Conservation (phyloP, 116 monocot species). For the Zostera marina region DNA sequence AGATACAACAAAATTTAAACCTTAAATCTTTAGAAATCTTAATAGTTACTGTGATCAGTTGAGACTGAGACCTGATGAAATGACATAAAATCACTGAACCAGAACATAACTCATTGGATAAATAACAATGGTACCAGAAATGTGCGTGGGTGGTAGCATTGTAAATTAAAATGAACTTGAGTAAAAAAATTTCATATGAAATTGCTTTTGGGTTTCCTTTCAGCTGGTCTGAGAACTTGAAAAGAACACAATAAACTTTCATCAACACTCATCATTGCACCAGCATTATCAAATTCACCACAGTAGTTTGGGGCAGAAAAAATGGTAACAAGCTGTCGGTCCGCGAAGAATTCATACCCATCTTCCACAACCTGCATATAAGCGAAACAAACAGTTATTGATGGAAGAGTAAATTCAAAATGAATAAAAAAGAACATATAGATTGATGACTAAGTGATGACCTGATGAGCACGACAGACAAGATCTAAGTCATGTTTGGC, state of each 20-base stretch:
- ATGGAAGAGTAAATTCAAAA: background rate
- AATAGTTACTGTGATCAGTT: too few species aligned
- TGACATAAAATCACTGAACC: too few species aligned
- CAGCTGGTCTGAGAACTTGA: constrained; percentile 39
- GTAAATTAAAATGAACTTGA: too few species aligned
- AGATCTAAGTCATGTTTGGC: constrained; percentile 69
- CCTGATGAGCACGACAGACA: constrained; percentile 85
- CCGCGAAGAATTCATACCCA: constrained; percentile 75
- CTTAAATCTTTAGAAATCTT: too few species aligned
- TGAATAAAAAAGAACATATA: background rate
- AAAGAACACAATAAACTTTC: constrained; percentile 60
- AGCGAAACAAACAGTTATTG: background rate
- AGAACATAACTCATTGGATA: too few species aligned
- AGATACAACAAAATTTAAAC: too few species aligned
- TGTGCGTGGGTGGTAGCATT: too few species aligned
- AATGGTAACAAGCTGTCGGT: constrained; percentile 64
- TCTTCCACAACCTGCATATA: constrained; percentile 54
- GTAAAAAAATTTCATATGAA: too few species aligned
- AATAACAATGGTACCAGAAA: too few species aligned
- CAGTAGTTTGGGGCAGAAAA: constrained; percentile 75
- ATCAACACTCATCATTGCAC: constrained; percentile 81
- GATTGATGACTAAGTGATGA: constrained; percentile 1
- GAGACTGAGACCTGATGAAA: too few species aligned
- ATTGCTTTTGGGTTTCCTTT: too few species aligned
- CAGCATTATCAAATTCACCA: constrained; percentile 75